These are phyloP conservation scores for Rhododendron ovatum DNA, from an alignment of 148 eudicot species.

Conservation along the genomic window DNA sequence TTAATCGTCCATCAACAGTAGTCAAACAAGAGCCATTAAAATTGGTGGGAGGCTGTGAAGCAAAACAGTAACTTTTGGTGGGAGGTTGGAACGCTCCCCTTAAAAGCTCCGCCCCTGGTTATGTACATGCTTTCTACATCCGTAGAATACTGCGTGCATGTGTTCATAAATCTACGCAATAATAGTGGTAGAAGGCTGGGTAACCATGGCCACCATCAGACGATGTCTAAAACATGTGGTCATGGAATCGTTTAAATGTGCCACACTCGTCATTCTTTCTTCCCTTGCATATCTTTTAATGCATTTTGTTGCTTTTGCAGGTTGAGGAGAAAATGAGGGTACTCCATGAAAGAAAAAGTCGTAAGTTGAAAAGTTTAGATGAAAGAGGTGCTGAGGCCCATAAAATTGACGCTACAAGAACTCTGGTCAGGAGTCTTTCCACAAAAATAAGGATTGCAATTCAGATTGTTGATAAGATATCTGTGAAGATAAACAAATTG, in stretches of 20 bases:
- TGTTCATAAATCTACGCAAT: not conserved
- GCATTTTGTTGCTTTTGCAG: constrained; percentile 29
- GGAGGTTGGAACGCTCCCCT: not conserved
- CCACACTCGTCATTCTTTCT: not conserved
- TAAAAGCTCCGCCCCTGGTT: not conserved
- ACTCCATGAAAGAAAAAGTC: constrained; percentile 62
- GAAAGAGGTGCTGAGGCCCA: constrained; percentile 84
- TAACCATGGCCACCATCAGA: not conserved
- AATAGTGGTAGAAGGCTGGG: not conserved
- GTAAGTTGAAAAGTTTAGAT: constrained; percentile 52
- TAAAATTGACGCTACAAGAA: constrained; percentile 63
- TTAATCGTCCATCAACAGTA: not conserved
- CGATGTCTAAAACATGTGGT: not conserved
- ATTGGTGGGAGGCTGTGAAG: not conserved
- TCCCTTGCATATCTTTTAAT: not conserved
- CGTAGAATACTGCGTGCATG: not conserved
- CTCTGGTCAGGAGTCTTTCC: constrained; percentile 62
- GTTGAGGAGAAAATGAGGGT: constrained; percentile 94
- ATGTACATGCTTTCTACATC: not conserved
- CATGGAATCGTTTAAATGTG: not conserved
- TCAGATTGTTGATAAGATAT: constrained; percentile 83
- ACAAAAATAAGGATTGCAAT: constrained; percentile 91
- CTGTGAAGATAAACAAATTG: constrained; percentile 73
- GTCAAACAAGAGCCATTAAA: not conserved
- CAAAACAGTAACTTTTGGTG: not conserved